phyloP scores from a whole-genome alignment of 2,329 filamentous ascomycete species.

The Podosphaera xanthii region DNA sequence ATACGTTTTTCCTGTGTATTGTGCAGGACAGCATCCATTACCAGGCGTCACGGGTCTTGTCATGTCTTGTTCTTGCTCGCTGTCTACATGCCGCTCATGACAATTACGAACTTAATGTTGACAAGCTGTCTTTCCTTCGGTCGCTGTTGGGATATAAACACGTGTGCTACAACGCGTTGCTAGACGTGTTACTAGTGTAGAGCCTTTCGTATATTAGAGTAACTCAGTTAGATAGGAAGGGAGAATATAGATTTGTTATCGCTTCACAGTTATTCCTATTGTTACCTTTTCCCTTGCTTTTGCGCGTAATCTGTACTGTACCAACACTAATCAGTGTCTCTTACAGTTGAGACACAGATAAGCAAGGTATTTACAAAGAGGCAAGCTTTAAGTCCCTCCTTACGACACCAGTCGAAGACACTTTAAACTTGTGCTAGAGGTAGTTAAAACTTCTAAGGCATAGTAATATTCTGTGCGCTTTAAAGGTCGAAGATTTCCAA shows the following conservation, averaged over 20 bases:
- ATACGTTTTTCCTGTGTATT: too few relatives aligned
- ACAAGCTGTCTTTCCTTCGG: too few relatives aligned
- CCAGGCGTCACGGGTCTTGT: too few relatives aligned
- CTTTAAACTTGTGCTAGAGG: neutral
- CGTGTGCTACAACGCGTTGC: too few relatives aligned
- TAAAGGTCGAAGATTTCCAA: neutral
- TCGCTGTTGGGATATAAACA: too few relatives aligned
- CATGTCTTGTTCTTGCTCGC: too few relatives aligned
- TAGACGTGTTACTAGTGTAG: too few relatives aligned
- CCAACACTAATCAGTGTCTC: neutral
- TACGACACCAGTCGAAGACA: neutral
- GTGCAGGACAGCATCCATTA: too few relatives aligned
- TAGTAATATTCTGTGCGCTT: neutral
- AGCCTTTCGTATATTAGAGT: too few relatives aligned
- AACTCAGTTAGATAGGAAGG: neutral
- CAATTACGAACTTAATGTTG: too few relatives aligned
- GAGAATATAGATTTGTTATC: neutral
- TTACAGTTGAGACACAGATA: constrained; percentile 1
- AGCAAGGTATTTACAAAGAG: constrained; percentile 1
- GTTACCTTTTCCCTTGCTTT: neutral
- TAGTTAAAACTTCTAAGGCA: neutral
- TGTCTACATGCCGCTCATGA: too few relatives aligned
- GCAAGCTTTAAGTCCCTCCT: constrained; percentile 1
- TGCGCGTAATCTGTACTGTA: neutral
- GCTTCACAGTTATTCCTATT: neutral